A percentile compares a stretch with the other conserved stretches of the same genome.
phyloP scores from a whole-genome alignment of 2,329 filamentous ascomycete species.

The Aspergillus ustus region DNA sequence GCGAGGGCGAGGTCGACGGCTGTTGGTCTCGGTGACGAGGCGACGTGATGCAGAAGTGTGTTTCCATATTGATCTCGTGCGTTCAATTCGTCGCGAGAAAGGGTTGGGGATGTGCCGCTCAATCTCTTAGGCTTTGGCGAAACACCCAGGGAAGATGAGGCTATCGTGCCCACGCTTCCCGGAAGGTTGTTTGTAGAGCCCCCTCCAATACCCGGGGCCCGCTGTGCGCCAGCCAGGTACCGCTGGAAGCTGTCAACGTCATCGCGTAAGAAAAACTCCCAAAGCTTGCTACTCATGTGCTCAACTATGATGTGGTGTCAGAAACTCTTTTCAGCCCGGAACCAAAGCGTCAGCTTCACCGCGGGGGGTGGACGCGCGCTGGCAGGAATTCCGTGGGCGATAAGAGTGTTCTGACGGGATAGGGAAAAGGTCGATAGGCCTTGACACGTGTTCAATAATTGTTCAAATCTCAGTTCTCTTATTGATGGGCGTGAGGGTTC shows the following conservation, averaged over 20 bases:
- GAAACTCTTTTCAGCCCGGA: conserved; percentile 59
- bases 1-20: conserved; percentile 77
- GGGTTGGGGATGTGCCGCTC: conserved; percentile 51
- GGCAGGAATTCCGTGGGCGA: conserved; percentile 63
- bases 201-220: conserved; percentile 33
- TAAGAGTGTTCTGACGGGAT: conserved; percentile 33
- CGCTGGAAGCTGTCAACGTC: conserved; percentile 94
- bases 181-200: conserved; percentile 31
- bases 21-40: conserved; percentile 71
- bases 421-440: conserved; percentile 16
- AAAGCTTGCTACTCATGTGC: conserved; percentile 95
- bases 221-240: conserved; percentile 66
- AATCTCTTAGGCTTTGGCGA: conserved; percentile 55
- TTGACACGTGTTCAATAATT: conserved; percentile 24
- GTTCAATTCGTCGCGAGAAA: conserved; percentile 75
- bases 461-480: neutral
- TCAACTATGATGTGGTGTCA: conserved; percentile 38
- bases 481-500: neutral
- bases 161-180: conserved; percentile 36
- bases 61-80: conserved; percentile 79
- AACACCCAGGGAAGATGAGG: conserved; percentile 36
- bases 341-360: conserved; percentile 86
- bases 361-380: conserved; percentile 73
- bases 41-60: conserved; percentile 82
- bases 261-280: conserved; percentile 96